phyloP scores from a whole-genome alignment of 176 grass and related monocot genomes.

The Elaeis guineensis region DNA sequence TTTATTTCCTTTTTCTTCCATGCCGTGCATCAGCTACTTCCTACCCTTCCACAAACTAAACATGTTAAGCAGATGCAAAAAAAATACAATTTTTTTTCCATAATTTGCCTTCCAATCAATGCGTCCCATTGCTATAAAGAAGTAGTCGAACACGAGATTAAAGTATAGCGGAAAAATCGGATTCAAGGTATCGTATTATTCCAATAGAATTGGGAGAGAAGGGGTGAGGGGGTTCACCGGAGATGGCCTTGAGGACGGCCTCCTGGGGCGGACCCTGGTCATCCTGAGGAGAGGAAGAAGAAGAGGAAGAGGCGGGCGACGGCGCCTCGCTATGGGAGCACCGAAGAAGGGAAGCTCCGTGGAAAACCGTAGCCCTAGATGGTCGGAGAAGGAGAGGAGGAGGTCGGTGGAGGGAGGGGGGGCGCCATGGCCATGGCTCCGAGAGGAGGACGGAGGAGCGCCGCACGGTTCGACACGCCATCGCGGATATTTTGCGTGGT shows the following conservation, averaged over 20 bases:
- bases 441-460: slow-evolving; percentile 7
- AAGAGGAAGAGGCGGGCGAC: not conserved
- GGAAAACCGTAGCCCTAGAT: not conserved
- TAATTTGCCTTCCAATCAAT: too few species aligned
- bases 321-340: not conserved
- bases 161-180: too few species aligned
- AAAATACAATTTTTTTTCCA: too few species aligned
- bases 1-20: too few species aligned
- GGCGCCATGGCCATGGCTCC: not conserved
- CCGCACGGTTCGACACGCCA: not conserved
- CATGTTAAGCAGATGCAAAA: too few species aligned
- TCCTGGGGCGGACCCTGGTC: slow-evolving; percentile 56
- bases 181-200: too few species aligned
- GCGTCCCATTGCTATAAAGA: too few species aligned
- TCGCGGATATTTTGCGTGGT: not conserved
- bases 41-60: too few species aligned
- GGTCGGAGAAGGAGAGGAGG: not conserved
- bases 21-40: too few species aligned
- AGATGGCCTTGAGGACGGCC: slow-evolving; percentile 65
- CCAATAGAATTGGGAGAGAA: too few species aligned
- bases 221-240: slow-evolving; percentile 25
- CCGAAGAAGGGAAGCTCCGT: not conserved
- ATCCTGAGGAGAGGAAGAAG: slow-evolving; percentile 9
- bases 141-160: too few species aligned
- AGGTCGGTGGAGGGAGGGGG: not conserved